phyloP scores from a whole-genome alignment of 768 basidiomycete genomes.

The Russula lepida region DNA sequence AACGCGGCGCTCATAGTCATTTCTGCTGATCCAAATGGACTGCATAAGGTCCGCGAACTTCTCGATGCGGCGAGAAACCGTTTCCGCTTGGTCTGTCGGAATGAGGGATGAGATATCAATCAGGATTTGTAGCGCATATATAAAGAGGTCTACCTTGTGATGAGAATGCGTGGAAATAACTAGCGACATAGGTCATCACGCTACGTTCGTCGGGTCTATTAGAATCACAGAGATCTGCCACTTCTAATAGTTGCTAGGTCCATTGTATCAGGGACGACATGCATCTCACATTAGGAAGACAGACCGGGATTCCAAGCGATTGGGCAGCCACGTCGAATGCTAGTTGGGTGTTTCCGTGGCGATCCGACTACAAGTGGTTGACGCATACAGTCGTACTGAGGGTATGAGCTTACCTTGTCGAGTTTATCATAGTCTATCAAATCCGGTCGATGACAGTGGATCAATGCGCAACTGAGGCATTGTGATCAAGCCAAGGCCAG shows the following conservation, averaged over 20 bases:
- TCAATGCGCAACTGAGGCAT: constrained; percentile 79
- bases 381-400: not conserved
- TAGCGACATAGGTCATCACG: constrained; percentile 97
- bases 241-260: constrained; percentile 84
- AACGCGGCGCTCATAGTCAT: constrained; percentile 89
- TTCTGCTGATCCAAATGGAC: constrained; percentile 77
- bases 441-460: constrained; percentile 96
- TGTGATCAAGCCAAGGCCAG: constrained; percentile 8
- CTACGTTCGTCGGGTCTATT: constrained; percentile 89
- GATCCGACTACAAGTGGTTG: constrained; percentile 47
- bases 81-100: constrained; percentile 83
- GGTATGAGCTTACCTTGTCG: constrained; percentile 52
- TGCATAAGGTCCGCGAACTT: constrained; percentile 96
- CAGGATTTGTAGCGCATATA: not conserved
- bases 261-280: constrained; percentile 6
- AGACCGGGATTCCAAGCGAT: constrained; percentile 82
- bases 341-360: constrained; percentile 73
- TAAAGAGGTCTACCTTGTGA: constrained; percentile 65
- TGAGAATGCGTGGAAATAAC: constrained; percentile 97
- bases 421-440: constrained; percentile 82
- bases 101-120: not conserved
- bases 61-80: constrained; percentile 85
- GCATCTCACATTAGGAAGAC: not conserved
- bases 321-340: constrained; percentile 87
- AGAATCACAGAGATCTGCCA: constrained; percentile 87